phyloP scores from a whole-genome alignment of 2,329 filamentous ascomycete species.

The Pseudocercospora pini-densiflorae region DNA sequence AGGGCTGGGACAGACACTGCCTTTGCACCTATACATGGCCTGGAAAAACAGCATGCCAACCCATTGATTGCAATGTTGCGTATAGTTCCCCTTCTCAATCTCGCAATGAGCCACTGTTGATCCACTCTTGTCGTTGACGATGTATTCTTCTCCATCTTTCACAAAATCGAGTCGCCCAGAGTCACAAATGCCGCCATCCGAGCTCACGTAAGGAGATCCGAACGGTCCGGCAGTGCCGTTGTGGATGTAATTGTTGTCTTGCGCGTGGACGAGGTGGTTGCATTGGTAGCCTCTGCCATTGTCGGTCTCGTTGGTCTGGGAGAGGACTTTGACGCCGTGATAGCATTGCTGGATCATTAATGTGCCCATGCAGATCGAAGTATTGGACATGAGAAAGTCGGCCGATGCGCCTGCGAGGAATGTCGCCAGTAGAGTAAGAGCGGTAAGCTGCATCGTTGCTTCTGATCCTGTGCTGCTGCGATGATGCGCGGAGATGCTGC shows the following conservation, averaged over 20 bases:
- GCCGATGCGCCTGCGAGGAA: slow-evolving; percentile 16
- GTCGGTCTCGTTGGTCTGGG: slow-evolving; percentile 12
- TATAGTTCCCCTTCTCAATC: slow-evolving; percentile 6
- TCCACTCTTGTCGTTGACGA: slow-evolving; percentile 19
- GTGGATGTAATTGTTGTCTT: slow-evolving; percentile 28
- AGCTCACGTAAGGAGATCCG: slow-evolving; percentile 10
- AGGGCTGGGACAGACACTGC: slow-evolving; percentile 20
- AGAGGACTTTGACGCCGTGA: slow-evolving; percentile 27
- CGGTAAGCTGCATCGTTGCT: slow-evolving; percentile 1
- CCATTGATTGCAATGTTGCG: slow-evolving; percentile 27
- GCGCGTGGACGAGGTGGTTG: slow-evolving; percentile 25
- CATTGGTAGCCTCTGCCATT: slow-evolving; percentile 25
- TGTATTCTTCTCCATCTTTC: slow-evolving; percentile 18
- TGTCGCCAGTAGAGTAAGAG: slow-evolving; percentile 1
- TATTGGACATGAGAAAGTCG: slow-evolving; percentile 33
- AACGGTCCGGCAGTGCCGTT: slow-evolving; percentile 26
- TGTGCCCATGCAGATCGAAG: slow-evolving; percentile 30
- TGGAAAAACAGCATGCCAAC: slow-evolving; percentile 28
- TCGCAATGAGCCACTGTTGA: slow-evolving; percentile 22
- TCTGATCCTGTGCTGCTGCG: not conserved
- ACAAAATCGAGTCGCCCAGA: slow-evolving; percentile 26
- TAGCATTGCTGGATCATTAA: slow-evolving; percentile 24
- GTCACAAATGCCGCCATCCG: slow-evolving; percentile 23
- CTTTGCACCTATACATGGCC: slow-evolving; percentile 25
- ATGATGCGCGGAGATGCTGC: not conserved